Evolutionary conservation across 1,139 yeast genomes (phyloP), one percentile per base, ranked within the genome.

Genomic region (Debaryomyces psychrophilus): DNA sequence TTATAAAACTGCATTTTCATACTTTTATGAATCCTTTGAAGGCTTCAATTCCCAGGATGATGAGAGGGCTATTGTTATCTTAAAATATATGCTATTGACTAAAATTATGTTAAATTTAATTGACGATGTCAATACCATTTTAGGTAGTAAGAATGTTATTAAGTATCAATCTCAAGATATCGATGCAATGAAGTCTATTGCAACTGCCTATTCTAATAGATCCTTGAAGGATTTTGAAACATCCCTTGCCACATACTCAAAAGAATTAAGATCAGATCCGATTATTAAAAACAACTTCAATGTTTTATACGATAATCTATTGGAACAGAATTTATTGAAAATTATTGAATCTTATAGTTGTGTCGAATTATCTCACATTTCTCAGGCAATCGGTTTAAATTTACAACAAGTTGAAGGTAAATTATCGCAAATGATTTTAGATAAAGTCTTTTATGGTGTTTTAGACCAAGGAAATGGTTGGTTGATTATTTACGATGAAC

Each of bases 381-480:
- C 98, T 25, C 82, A 87, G 58, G 83, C 88, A 57, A 87, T 95
- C 51, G 98, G 97, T 4, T 79, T 95, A 51, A 93, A 92, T 57
- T 77, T 85, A 44, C 87, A 85, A 54, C 96, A 90, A 63, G 92
- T 93, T 25, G 99, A 93, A 68, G 96, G 96, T 15, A 93, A 93
- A 67, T 77, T 93, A 53, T 85, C 95, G 43, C 98, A 93, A 68
- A 93, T 93, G 99, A 93, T 93, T 57, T 78, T 93, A 58, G 99
- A 93, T 66, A 87, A 90, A 62, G 89, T 92, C 12, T 90, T 95
- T 59, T 87, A 86, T 61, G 99, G 99, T 41, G 98, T 95, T 39
- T 77, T 93, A 58, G 99, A 93, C 66, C 99, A 93, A 73, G 99
- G 99, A 39, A 92, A 92, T 64, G 99, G 99, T 5, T 93, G 98